phyloP scores from a whole-genome alignment of 768 basidiomycete species.

The Russula sp. region DNA sequence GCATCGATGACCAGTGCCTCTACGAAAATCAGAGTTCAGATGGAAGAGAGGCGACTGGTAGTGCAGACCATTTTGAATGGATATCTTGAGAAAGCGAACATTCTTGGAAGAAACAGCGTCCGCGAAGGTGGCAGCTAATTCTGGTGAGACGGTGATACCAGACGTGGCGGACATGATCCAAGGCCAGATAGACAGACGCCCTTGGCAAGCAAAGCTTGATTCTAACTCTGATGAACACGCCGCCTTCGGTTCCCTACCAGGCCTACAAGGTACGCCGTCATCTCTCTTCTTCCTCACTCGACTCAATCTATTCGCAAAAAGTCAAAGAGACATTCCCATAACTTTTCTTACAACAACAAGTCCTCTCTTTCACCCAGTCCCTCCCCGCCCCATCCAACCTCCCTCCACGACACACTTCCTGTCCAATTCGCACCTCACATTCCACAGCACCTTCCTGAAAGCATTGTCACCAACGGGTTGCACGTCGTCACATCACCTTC shows the following conservation, averaged over 20 bases:
- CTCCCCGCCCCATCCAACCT: constrained; percentile 14
- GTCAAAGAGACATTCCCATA: constrained; percentile 44
- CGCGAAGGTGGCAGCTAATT: constrained; percentile 53
- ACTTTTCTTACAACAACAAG: constrained; percentile 27
- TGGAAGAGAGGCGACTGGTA: constrained; percentile 13
- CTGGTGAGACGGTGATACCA: constrained; percentile 57
- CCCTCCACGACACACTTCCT: constrained; percentile 1
- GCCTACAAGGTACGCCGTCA: constrained; percentile 36
- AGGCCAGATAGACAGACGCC: background rate
- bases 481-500: background rate
- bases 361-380: constrained; percentile 13
- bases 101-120: constrained; percentile 42
- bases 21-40: constrained; percentile 31
- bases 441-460: background rate
- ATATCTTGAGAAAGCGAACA: constrained; percentile 69
- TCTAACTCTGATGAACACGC: constrained; percentile 24
- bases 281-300: constrained; percentile 1
- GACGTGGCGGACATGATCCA: constrained; percentile 62
- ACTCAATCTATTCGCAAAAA: constrained; percentile 17
- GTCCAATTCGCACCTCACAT: background rate
- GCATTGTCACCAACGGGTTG: background rate
- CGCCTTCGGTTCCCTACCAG: constrained; percentile 40
- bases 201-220: background rate
- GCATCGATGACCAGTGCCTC: constrained; percentile 62
- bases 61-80: constrained; percentile 63